Conservation (phyloP, 1,284 basidiomycete species). For the Melampsora medusae region DNA sequence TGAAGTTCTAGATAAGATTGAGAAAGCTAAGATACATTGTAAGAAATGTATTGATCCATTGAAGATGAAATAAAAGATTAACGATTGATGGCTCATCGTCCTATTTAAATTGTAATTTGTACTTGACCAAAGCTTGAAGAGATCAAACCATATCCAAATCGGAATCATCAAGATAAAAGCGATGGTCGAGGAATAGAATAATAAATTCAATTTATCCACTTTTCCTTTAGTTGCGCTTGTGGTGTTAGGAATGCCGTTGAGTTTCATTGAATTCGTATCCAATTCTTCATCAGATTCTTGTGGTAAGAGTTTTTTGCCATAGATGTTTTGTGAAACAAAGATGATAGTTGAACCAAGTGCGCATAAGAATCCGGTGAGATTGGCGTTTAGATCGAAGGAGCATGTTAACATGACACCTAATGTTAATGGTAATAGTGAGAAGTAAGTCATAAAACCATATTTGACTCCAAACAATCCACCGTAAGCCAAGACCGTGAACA, state of each 20-base stretch:
- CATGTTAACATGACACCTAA: constrained; percentile 96
- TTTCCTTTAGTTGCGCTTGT: constrained; percentile 57
- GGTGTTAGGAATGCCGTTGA: neutral
- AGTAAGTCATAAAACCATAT: constrained; percentile 85
- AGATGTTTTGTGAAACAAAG: constrained; percentile 97
- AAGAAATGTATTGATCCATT: constrained; percentile 95
- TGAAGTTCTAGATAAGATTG: constrained; percentile 89
- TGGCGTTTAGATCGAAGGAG: constrained; percentile 84
- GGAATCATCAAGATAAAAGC: constrained; percentile 93
- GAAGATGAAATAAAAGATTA: constrained; percentile 72
- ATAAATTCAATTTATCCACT: constrained; percentile 93
- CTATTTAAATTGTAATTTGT: constrained; percentile 59
- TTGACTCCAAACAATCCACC: constrained; percentile 85
- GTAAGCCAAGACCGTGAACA: constrained; percentile 95
- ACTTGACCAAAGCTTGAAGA: constrained; percentile 64
- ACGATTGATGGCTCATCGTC: constrained; percentile 50
- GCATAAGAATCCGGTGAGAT: constrained; percentile 76
- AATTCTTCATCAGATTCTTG: constrained; percentile 47
- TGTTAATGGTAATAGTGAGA: constrained; percentile 90
- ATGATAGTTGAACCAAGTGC: constrained; percentile 91
- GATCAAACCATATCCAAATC: constrained; percentile 83
- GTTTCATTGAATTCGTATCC: constrained; percentile 49
- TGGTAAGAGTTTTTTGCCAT: constrained; percentile 98
- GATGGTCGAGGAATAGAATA: constrained; percentile 91
- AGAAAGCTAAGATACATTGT: constrained; percentile 95